A percentile compares a stretch with the other conserved stretches of the same genome.
Conservation (phyloP, 169 alveolate genomes). For the Cryptosporidium tyzzeri region DNA sequence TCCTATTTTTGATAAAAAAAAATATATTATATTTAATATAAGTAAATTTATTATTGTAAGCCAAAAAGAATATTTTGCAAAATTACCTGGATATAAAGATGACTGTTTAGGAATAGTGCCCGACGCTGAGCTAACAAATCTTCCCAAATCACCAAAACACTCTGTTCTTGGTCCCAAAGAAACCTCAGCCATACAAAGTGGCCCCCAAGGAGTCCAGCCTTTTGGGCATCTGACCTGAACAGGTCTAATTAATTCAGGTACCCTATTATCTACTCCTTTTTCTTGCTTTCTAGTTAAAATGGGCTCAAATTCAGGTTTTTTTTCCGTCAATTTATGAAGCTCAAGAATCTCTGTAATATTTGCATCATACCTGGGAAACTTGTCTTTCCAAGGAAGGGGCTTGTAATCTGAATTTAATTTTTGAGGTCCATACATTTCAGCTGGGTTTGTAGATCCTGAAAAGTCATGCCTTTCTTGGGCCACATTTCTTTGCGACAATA, state of each 20-base stretch:
- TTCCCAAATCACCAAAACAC: conserved; percentile 61
- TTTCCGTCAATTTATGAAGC: conserved; percentile 53
- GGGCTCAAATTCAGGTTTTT: conserved; percentile 50
- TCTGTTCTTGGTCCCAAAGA: conserved; percentile 72
- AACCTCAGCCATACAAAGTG: conserved; percentile 58
- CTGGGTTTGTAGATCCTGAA: conserved; percentile 50
- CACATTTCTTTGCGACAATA: conserved; percentile 1
- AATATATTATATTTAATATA: neutral
- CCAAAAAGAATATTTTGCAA: neutral
- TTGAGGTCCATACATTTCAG: conserved; percentile 65
- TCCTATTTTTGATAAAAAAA: conserved; percentile 6
- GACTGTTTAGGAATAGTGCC: conserved; percentile 48
- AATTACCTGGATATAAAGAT: conserved; percentile 66
- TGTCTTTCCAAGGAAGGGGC: conserved; percentile 68
- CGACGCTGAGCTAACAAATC: conserved; percentile 46
- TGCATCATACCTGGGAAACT: conserved; percentile 54
- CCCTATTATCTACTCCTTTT: conserved; percentile 36
- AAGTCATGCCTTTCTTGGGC: conserved; percentile 57
- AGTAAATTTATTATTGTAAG: neutral
- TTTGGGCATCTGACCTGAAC: conserved; percentile 69
- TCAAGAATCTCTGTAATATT: conserved; percentile 54
- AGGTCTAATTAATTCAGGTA: conserved; percentile 42
- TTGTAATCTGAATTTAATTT: conserved; percentile 39
- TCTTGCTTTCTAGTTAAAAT: conserved; percentile 32
- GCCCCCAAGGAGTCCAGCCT: conserved; percentile 76